phyloP scores from a whole-genome alignment of 148 eudicot species.

The Fallopia convolvulus region DNA sequence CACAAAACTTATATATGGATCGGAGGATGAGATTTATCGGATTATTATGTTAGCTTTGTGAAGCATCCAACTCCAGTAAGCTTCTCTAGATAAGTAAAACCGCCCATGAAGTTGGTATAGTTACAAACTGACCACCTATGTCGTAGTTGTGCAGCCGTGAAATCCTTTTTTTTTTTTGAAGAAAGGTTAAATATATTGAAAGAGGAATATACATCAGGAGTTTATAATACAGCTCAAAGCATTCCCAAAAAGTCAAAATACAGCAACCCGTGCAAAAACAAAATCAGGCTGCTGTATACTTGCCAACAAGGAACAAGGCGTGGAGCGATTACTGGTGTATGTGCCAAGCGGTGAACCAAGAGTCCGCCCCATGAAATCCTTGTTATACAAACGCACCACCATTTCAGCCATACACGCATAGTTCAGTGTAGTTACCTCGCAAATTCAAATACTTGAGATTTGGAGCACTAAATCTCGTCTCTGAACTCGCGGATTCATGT shows the following conservation, averaged over 20 bases:
- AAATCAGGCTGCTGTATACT: too few species aligned
- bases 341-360: too few species aligned
- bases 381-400: constrained; percentile 46
- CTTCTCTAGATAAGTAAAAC: constrained; percentile 51
- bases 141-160: constrained; percentile 43
- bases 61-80: constrained; percentile 55
- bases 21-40: neutral
- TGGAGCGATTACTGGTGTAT: too few species aligned
- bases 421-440: constrained; percentile 56
- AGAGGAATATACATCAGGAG: too few species aligned
- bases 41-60: constrained; percentile 41
- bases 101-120: constrained; percentile 56
- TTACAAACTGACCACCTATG: constrained; percentile 41
- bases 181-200: too few species aligned
- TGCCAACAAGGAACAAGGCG: too few species aligned
- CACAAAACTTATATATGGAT: too few species aligned
- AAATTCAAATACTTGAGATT: constrained; percentile 48
- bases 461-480: constrained; percentile 52
- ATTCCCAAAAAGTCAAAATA: too few species aligned
- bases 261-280: too few species aligned
- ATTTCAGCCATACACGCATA: constrained; percentile 38
- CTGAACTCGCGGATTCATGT: constrained; percentile 47
- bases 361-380: too few species aligned
- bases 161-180: constrained; percentile 22
- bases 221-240: too few species aligned